Conservation (phyloP, 1,284 basidiomycete species). For the Melampsora americana region DNA sequence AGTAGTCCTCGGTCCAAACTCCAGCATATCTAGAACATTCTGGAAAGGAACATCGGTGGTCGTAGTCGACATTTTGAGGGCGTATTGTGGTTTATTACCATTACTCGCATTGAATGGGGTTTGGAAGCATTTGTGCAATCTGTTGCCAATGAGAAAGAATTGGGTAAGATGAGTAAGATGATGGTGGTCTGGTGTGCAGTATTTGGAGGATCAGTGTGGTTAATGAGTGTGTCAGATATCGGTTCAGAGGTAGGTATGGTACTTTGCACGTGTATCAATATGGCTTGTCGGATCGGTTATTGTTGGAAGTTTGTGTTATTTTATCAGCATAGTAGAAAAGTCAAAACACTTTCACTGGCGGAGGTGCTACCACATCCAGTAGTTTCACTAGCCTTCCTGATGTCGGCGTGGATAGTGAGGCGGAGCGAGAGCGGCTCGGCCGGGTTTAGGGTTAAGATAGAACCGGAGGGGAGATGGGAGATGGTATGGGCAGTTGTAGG, state of each 20-base stretch:
- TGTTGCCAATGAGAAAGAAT: slow-evolving; percentile 64
- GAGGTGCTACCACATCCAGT: no score
- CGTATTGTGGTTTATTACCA: slow-evolving; percentile 75
- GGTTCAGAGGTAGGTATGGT: slow-evolving; percentile 37
- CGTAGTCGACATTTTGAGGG: slow-evolving; percentile 65
- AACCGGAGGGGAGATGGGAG: no score
- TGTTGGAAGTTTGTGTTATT: slow-evolving; percentile 6
- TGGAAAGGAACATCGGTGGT: slow-evolving; percentile 61
- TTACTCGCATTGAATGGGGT: slow-evolving; percentile 81
- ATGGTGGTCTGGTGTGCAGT: slow-evolving; percentile 50
- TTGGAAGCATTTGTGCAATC: slow-evolving; percentile 83
- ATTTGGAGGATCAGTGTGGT: slow-evolving; percentile 21
- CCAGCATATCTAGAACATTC: slow-evolving; percentile 64
- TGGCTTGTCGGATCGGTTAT: slow-evolving; percentile 29
- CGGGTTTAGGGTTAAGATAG: no score
- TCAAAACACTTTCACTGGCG: no score
- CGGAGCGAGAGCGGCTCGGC: no score
- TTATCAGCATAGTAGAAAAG: no score
- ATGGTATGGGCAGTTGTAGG: no score
- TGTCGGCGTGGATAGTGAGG: no score
- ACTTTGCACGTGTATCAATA: slow-evolving; percentile 40
- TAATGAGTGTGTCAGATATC: neutral
- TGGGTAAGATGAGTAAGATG: slow-evolving; percentile 64
- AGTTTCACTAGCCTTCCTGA: no score
- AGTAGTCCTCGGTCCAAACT: slow-evolving; percentile 61